Evolutionary conservation across 306 rosid species (phyloP), one percentile per base, ranked within the genome.

Genomic region (Cicer bijugum): DNA sequence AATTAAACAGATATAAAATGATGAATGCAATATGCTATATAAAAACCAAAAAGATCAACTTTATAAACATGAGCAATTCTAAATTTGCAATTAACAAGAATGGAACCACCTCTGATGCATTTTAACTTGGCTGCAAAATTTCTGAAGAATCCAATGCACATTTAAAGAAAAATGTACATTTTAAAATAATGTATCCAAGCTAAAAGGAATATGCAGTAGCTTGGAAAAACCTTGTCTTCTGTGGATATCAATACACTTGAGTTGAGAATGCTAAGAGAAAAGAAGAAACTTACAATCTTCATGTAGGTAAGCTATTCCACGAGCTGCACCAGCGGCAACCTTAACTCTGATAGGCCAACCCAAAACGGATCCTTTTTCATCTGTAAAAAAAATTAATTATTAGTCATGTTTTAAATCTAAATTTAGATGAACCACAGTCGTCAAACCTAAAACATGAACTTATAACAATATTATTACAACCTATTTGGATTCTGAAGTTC

Each of bases 261-360:
- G 23, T 28, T 28, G 35, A 28, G 35, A 58, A 77, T 28, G 46
- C 33, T 62, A 3, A 56, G 45, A 47, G 9, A 59, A 71, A 38
- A 42, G 62, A 77, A 65, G 83, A 78, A 82, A 84, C 86, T 80
- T 84, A 95, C 97, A 95, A 62, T 95, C 99, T 87, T 95, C 97
- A 52, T 95, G 99, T 33, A 95, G 84, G 85, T 95, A 91, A 66
- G 99, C 97, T 68, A 95, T 83, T 83, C 99, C 99, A 14, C 93
- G 96, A 79, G 99, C 97, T 74, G 97, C 86, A 74, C 99, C 99
- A 69, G 90, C 92, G 14, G 97, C 99, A 84, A 90, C 93, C 82
- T 77, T 92, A 63, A 88, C 88, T 85, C 99, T 88, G 51, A 89
- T 88, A 61, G 86, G 85, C 97, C 97, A 95, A 85, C 84, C 86